phyloP scores from a whole-genome alignment of 495 filamentous ascomycete genomes.

The Physcia stellaris region DNA sequence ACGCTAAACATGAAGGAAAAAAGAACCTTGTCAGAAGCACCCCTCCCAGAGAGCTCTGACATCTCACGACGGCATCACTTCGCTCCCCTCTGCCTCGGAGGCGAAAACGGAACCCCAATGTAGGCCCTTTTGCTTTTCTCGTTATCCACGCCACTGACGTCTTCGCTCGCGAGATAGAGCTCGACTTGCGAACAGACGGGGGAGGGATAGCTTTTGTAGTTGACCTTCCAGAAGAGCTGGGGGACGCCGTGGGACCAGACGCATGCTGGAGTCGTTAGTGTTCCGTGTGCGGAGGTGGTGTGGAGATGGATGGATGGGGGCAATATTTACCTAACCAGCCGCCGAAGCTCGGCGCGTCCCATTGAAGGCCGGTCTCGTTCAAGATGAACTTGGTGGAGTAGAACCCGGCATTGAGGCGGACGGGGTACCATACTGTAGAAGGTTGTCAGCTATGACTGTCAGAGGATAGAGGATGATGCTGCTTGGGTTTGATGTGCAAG shows the following conservation, averaged over 20 bases:
- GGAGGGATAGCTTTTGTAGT: too few species aligned
- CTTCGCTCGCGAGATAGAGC: too few species aligned
- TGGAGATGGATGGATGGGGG: background rate
- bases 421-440: conserved; percentile 6
- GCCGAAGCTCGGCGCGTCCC: conserved; percentile 28
- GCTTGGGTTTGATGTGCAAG: too few species aligned
- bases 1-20: too few species aligned
- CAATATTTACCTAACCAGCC: conserved; percentile 37
- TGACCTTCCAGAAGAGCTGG: conserved; percentile 39
- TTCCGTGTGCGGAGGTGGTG: background rate
- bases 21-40: too few species aligned
- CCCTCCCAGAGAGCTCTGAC: too few species aligned
- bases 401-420: background rate
- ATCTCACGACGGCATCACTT: too few species aligned
- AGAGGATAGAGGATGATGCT: background rate
- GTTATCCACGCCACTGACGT: too few species aligned
- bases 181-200: too few species aligned
- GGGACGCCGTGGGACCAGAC: conserved; percentile 42
- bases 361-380: conserved; percentile 30
- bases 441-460: background rate
- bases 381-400: conserved; percentile 24
- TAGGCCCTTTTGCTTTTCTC: too few species aligned
- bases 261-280: conserved; percentile 25
- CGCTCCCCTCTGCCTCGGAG: too few species aligned
- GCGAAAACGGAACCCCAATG: too few species aligned